Percentiles rank a stretch among this genome's conserved stretches.
Evolutionary conservation across 306 rosid genomes (phyloP).

Genomic region (Prunus campanulata): DNA sequence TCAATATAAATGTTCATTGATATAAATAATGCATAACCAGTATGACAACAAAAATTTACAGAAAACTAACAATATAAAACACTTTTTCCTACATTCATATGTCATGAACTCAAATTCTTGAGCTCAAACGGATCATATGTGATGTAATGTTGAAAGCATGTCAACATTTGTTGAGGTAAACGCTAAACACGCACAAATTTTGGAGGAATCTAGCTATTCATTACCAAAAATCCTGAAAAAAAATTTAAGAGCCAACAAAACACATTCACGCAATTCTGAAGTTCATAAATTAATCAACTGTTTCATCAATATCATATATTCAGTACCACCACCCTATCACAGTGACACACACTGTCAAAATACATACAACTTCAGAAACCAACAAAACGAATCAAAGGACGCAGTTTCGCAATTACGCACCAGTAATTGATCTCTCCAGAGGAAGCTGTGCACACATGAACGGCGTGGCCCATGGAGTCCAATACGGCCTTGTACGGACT

Average conservation of each 20-base stretch:
- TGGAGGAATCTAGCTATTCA: background rate
- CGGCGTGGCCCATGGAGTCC: conserved; percentile 62
- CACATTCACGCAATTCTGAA: background rate
- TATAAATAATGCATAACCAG: background rate
- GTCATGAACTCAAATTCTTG: background rate
- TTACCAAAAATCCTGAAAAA: background rate
- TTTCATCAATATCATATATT: background rate
- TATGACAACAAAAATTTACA: background rate
- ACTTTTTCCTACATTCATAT: background rate
- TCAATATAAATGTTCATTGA: background rate
- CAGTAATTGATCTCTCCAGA: conserved; percentile 62
- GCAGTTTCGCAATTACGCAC: conserved; percentile 27
- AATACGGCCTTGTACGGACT: conserved; percentile 46
- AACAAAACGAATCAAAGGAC: background rate
- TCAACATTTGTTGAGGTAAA: background rate
- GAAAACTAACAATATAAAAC: background rate
- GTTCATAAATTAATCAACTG: too few relatives aligned
- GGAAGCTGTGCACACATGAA: conserved; percentile 46
- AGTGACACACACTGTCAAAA: background rate
- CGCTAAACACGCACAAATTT: background rate
- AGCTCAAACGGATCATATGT: background rate
- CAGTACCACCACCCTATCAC: background rate
- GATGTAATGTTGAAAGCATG: background rate
- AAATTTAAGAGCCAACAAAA: background rate
- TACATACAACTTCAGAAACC: background rate